These are phyloP conservation scores for Nicotiana obtusifolia DNA, from an alignment of 257 asterid genomes.

Conservation along the genomic window DNA sequence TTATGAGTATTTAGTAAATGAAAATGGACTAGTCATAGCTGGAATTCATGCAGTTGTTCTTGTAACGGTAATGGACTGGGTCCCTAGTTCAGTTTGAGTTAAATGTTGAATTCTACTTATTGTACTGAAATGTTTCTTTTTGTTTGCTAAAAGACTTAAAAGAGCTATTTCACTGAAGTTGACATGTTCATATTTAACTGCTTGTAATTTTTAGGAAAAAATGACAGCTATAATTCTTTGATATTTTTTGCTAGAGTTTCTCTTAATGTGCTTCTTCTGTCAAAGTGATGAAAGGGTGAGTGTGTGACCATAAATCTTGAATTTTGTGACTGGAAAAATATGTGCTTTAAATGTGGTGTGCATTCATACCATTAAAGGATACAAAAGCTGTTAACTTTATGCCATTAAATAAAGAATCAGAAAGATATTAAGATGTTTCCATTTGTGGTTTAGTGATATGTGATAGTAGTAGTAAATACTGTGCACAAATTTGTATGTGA, in stretches of 20 bases:
- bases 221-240: not conserved
- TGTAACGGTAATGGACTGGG: not conserved
- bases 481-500: not conserved
- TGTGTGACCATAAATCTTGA: not conserved
- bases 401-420: not conserved
- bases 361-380: not conserved
- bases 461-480: not conserved
- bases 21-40: not conserved
- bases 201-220: not conserved
- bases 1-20: constrained; percentile 3
- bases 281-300: constrained; percentile 7
- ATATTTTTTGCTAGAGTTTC: not conserved
- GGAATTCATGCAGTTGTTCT: not conserved
- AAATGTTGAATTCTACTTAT: not conserved
- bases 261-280: not conserved
- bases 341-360: constrained; percentile 3
- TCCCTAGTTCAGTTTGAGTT: not conserved
- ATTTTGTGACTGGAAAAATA: not conserved
- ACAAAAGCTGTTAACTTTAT: not conserved
- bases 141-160: not conserved
- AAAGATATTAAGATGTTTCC: not conserved
- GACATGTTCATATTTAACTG: not conserved
- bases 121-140: not conserved
- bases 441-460: not conserved
- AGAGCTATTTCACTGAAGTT: not conserved